phyloP scores from a whole-genome alignment of 768 basidiomycete genomes.

The Leucocoprinus leucothites region DNA sequence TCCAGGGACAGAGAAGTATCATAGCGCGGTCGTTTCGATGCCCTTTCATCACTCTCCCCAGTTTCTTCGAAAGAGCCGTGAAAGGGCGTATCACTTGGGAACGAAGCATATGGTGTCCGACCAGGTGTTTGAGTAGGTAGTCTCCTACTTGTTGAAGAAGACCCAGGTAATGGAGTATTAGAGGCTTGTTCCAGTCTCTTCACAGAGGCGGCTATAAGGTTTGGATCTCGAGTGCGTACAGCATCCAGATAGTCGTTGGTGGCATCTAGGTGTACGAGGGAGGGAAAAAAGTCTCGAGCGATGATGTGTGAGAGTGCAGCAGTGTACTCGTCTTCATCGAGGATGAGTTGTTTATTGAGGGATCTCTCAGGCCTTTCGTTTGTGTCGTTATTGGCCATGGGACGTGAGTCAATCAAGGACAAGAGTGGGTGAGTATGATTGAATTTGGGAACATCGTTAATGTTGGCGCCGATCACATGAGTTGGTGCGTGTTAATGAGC shows the following conservation, averaged over 20 bases:
- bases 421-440: slow-evolving; percentile 1
- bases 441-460: not conserved
- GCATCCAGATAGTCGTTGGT: slow-evolving; percentile 87
- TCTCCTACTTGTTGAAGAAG: slow-evolving; percentile 28
- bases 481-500: too few species aligned
- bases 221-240: slow-evolving; percentile 68
- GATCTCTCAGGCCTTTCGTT: slow-evolving; percentile 42
- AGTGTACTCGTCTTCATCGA: slow-evolving; percentile 95
- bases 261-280: slow-evolving; percentile 83
- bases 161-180: slow-evolving; percentile 41
- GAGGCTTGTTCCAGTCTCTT: slow-evolving; percentile 64
- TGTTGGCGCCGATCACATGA: not conserved
- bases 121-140: slow-evolving; percentile 42
- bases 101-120: slow-evolving; percentile 62
- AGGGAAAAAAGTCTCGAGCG: slow-evolving; percentile 97
- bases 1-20: slow-evolving; percentile 71
- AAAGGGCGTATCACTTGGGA: slow-evolving; percentile 63
- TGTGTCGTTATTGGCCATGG: slow-evolving; percentile 17
- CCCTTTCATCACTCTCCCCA: slow-evolving; percentile 25
- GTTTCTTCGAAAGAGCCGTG: slow-evolving; percentile 29
- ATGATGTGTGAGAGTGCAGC: slow-evolving; percentile 88
- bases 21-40: slow-evolving; percentile 54
- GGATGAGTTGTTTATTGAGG: slow-evolving; percentile 65
- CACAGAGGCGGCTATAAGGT: slow-evolving; percentile 74
- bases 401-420: too few species aligned